Base-by-base conservation (phyloP, 2,329 filamentous ascomycete genomes). In the Calonectria pauciramosa region DNA sequence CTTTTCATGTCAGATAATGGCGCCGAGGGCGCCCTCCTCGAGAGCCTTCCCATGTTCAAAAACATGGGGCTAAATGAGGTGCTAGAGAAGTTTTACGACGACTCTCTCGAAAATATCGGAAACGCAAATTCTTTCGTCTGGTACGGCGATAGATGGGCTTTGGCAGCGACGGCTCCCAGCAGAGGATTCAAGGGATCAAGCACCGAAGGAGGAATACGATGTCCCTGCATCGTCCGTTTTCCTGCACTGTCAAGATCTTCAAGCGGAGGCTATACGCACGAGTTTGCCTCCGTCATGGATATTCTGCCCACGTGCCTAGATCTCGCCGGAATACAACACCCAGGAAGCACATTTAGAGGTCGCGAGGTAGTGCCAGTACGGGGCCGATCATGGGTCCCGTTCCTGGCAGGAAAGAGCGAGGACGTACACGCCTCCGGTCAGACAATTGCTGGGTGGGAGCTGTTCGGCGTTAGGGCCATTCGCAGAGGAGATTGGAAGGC, bases 401-500 rank as follows among this genome's bases (percentile, higher is more conserved):
- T 59, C 14, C 32, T 59, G 20, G 9, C 54, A 14, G 30, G 10
- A 5, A 23, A 34, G 9, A 59, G 18, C 30, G 54, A 59, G 9
- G 32, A n/a, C 23, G 36, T 59, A 20, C 54, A 59, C 54, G 4
- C 30, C 10, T 14, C 54, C 14, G 32, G 30, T 3, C 54, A 59
- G 20, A 30, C 18, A 2, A 87, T 90, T 41, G 75, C 70, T 47
- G 90, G 90, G 13, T 92, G 90, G 90, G 90, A 91, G 73, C 87
- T 89, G 0, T 91, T 88, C 76, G 89, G 89, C 0, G 86, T 88
- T 1, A 70, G 75, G 1, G 90, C 90, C 0, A 86, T 91, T 11
- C 88, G 90, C 34, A 88, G 87, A 60, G 89, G 88, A 11, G 86
- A 89, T 71, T 91, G 88, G 87, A 92, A 91, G 77, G 89, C 89